Evolutionary conservation across 441 rosid genomes (phyloP), one percentile per base, ranked within the genome.

Genomic region (Aleurites moluccanus): DNA sequence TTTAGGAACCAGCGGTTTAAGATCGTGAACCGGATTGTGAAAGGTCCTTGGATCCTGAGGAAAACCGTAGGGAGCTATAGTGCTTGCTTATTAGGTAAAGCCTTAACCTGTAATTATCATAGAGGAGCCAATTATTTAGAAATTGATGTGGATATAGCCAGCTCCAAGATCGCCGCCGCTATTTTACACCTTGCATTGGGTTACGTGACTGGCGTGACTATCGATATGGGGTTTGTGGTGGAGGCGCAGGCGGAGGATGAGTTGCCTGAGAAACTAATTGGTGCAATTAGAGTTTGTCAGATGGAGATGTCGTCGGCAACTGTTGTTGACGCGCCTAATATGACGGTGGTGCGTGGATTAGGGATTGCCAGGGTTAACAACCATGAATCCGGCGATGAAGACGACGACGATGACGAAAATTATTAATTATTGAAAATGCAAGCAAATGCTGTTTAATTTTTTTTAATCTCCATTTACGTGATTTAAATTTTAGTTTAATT

Each of bases 41-140:
- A 93, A 84, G 98, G 96, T 6, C 97, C 96, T 3, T 83, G 97
- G 96, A 75, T 91, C 52, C 94, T 87, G 77, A 89, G 84, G 79
- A 87, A 88, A 45, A 53, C 97, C n/a, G 91, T 91, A 16, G 98
- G 96, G 3, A 89, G 70, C 21, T 85, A 86, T 74, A 83, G 91
- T 8, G 96, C 97, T 42, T 91, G 94, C 28, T 69, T 93, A 47
- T 53, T 83, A 25, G 96, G 96, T 35, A 91, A 84, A 68, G 85
- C 89, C 1, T 66, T 87, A 74, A 89, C 75, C 25, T 87, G 91
- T 65, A 88, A 75, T 72, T 93, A 93, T 72, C 84, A 91, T 23
- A 83, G 88, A 65, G 98, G 98, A 57, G 64, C 77, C 0, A 90
- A 90, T 73, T 93, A 93, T 76, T 74, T 93, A 28, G 98, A 91